Evolutionary conservation across 805 yeast genomes (phyloP), one percentile per base, ranked within the genome.

Genomic region (Blastobotrys attinorum): DNA sequence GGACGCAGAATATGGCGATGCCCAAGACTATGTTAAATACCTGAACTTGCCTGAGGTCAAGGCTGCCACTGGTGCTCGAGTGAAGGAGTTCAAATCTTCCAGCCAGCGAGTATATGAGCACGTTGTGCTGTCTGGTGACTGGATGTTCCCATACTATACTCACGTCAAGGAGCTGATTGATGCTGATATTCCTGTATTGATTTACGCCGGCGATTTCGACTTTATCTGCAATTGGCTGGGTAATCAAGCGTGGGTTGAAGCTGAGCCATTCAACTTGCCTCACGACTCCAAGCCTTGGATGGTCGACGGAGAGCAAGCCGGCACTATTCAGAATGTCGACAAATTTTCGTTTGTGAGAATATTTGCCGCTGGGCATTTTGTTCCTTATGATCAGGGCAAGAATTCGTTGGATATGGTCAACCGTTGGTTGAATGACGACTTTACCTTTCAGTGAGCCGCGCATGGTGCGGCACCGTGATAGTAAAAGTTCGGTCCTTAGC

Each of bases 221-320:
- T 87, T 79, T 64, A 87, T 87, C 59, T 88, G 96, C 67, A 88
- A 89, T 69, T 88, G 96, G 96, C 73, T 89, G 57, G 97, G 96
- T 51, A 86, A 86, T 63, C 75, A 76, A 58, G 94, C 84, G 4
- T 84, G 95, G 90, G 72, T 89, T 22, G 71, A 83, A 58, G n/a
- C n/a, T n/a, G n/a, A n/a, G n/a, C 33, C 33, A 31, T 45, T 56
- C 23, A 75, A 67, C 39, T 72, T 87, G 44, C 56, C 64, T 25
- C 71, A 59, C 62, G 52, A 54, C 11, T 42, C 53, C 40, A 45
- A 49, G 45, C 41, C 54, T n/a, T 62, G 64, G 66, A 41, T 25
- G 22, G 65, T 16, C 8, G 11, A 25, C 36, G 35, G 39, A 17
- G 25, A 25, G 15, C n/a, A 20, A 20, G 60, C 51, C 6, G 64